Base-by-base conservation (phyloP, 139 green algal species). In the Edaphochlamys debaryana region DNA sequence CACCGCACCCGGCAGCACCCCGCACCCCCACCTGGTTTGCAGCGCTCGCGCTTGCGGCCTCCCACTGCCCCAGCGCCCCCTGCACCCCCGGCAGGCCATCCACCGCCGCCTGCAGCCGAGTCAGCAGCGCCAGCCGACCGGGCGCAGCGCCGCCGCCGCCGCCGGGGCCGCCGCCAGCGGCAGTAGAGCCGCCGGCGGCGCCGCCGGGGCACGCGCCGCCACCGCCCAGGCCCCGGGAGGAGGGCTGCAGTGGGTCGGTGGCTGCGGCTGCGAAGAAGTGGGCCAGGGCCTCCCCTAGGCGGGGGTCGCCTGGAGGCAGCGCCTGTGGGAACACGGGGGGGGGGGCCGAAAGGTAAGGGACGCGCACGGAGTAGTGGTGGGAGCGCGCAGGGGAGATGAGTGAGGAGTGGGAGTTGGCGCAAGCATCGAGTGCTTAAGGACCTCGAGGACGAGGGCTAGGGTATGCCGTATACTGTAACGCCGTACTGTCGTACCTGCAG, bases 181-280 rank as follows among this genome's bases (percentile, higher is more conserved):
- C n/a, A n/a, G n/a, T n/a, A n/a, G n/a, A n/a, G 50, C 50, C 50
- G 50, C 50, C 50, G 50, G 50, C 50, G 25, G 36, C 22, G 62
- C 32, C n/a, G n/a, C n/a, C n/a, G n/a, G n/a, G n/a, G n/a, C n/a
- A n/a, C n/a, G n/a, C n/a, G n/a, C n/a, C n/a, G n/a, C n/a, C n/a
- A n/a, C n/a, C n/a, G n/a, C n/a, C 54, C 13, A 58, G 45, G 5
- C 68, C 34, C 4, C 67, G 75, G 4, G 67, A 29, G 30, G 41
- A 69, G 8, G 81, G 81, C 81, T 81, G 69, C 63, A 87, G 54
- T 41, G 81, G 81, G 72, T 87, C 81, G 36, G 48, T 36, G 52
- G 71, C 64, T 22, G 68, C 42, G 3, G 62, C 34, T 29, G 74
- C 62, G 62, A 82, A 52, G 75, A 85, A 85, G 29, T 72, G 75